Evolutionary conservation across 1,284 basidiomycete species (phyloP), one percentile per base, ranked within the genome.

Genomic region (Dichomitus squalens): DNA sequence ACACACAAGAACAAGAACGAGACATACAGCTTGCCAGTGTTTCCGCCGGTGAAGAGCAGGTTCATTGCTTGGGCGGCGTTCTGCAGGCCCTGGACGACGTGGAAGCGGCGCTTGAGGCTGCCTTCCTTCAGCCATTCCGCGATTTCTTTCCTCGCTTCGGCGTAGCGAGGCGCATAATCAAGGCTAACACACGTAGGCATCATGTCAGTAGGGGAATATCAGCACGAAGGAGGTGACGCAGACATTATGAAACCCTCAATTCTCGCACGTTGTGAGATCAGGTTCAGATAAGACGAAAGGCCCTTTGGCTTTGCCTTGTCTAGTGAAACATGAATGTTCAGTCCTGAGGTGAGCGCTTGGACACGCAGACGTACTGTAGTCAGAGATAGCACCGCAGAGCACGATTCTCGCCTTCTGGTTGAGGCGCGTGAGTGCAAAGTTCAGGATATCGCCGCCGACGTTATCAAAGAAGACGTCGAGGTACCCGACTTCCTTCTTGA

Each of bases 401-500:
- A 84, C 85, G 61, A 96, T 84, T 55, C 93, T 79, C 7, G 92
- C 93, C 52, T 84, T 75, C 67, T 85, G 82, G 53, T 94, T 93
- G 71, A 96, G 72, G 57, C 88, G 77, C 36, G 82, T 82, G 59
- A 96, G 73, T 33, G 84, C 82, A 67, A 92, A 78, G 70, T 96
- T 88, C 59, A 96, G 78, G 49, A 93, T 90, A 39, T 91, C 86
- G 1, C 92, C 93, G 21, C 92, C 92, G 56, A 95, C 92, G 68
- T 95, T 95, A 71, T 95, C 93, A 69, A 94, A 95, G 75, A 81
- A 93, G 4, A 92, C 87, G 65, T 95, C 92, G 9, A 90, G 64
- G 64, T 84, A 89, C 3, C 85, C 85, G 46, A 87, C 78, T 11
- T 68, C 71, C 33, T 79, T 73, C 70, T 83, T 86, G 70, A 90